Base-by-base conservation (phyloP, 2,329 filamentous ascomycete genomes). In the Lithohypha guttulata region DNA sequence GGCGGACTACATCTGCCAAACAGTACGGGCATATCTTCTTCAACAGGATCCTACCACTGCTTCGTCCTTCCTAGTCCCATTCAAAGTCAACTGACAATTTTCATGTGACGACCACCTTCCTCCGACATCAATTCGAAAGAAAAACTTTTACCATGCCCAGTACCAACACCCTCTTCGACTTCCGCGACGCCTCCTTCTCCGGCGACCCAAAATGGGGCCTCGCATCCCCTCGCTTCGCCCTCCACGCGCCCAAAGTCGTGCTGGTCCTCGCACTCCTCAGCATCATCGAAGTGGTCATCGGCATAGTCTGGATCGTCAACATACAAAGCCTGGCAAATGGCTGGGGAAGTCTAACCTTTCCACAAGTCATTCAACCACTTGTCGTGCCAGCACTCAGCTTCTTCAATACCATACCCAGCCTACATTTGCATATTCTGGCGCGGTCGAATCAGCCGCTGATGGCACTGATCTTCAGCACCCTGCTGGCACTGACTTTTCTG, bases 351-450 rank as follows among this genome's bases (percentile, higher is more conserved):
- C 21, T 48, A 39, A 35, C 20, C 13, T 35, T 41, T 33, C 39
- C 41, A 9, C 43, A 46, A 32, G 44, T 51, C 27, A 48, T 51
- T 28, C 49, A 51, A 23, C 47, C 49, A 6, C 40, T 51, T 9
- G 45, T 50, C 40, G 41, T 50, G 14, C 47, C 49, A 9, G 47
- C 45, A 4, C 18, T 50, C 10, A 42, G 43, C 17, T 50, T 51
- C 39, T 51, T 51, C 45, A 51, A 51, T 35, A 42, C 49, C 10
- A 47, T 51, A 20, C 47, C 49, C 2, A 45, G 42, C 6, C 42
- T 47, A 11, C 49, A 51, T 31, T 29, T 51, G 17, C 47, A 50
- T 30, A 43, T 50, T 4, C 41, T 51, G 21, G 49, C 47, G 4
- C 45, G 47, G 6, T 36, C 38, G 21, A 51, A 51, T 26, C 40